Base-by-base conservation (phyloP, 2,329 filamentous ascomycete genomes). In the Atkinsonella texensis region DNA sequence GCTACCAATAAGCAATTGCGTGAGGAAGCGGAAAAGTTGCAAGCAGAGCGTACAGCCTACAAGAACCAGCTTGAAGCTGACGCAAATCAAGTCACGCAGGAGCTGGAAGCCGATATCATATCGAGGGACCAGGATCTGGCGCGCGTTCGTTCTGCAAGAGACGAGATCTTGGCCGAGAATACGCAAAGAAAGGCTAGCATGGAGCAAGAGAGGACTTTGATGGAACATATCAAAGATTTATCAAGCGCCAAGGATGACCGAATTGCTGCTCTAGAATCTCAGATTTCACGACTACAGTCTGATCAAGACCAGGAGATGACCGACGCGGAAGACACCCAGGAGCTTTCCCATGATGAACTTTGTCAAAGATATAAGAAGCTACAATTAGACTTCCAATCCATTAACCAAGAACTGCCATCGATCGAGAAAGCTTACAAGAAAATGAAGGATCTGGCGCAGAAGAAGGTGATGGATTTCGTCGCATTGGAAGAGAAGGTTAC, bases 391-490 rank as follows among this genome's bases (percentile, higher is more conserved):
- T 91, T 90, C 63, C 76, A 83, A 43, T 81, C 93, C 49, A 84
- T 98, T 56, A 90, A 89, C 61, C 84, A 84, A 56, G 93, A 98
- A 68, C 69, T 98, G 51, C 84, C 88, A 2, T 87, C 89, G 0
- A 88, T 98, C 73, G 89, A 95, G 64, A 83, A 82, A 49, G 91
- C 91, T 0, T 96, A 89, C 74, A 95, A 87, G 67, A 91, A 90
- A 67, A 87, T 90, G 49, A 88, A 90, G 63, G 82, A 83, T 20
- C 69, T 95, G 53, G 89, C 89, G 8, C 84, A 85, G 49, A 91
- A 89, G 71, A 97, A 95, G 68, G 82, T 95, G 35, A 78, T 85
- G 60, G 89, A 95, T 55, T 81, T 87, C 49, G 73, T 76, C 6
- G 74, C 77, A 4, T 72, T 89, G 63, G 90, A 97, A 69, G 89